Evolutionary conservation across 2,329 filamentous ascomycete genomes (phyloP), one percentile per base, ranked within the genome.

Genomic region (Diaporthe sp.): DNA sequence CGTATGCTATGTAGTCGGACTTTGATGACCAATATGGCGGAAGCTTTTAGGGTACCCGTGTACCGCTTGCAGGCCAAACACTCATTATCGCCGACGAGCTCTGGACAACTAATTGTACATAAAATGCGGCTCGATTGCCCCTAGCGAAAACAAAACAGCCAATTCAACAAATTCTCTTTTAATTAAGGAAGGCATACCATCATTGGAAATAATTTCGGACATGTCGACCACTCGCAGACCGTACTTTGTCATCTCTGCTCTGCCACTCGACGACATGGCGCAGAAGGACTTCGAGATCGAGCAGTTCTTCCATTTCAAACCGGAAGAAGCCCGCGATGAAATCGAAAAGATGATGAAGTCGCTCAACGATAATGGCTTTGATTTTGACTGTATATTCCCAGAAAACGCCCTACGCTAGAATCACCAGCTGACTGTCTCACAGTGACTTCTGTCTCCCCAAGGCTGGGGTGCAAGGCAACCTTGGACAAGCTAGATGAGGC

Each of bases 171-270:
- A 30, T 5, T 19, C 8, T 4, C 58, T 17, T 4, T 4, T 8
- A 3, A 30, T 45, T 12, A 8, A 3, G 45, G 8, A 13, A 30
- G 19, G 3, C 5, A 30, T 7, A 4, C 6, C 2, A 45, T 19
- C 19, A 1, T 3, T 6, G n/a, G 30, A 40, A 2, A 6, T 22
- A 45, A 22, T 8, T 42, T 22, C 10, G 10, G 4, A 61, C 1
- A 61, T 61, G 58, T 45, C 58, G 58, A 30, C 58, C 22, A 30
- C 38, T 61, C 58, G 58, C 25, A 45, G 58, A 8, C 38, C 60
- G 15, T 64, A 64, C 5, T 47, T 61, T 10, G 7, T 64, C 40
- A 64, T 64, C 10, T 15, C 25, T 22, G 40, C 40, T 33, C 5
- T 64, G 25, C 60, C 40, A 33, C 40, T 17, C 1, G 60, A 64